Percentiles rank a stretch among this genome's conserved stretches.
These are phyloP conservation scores for Cryphonectria carpinicola DNA, from an alignment of 2,329 filamentous ascomycete genomes.

Conservation along the genomic window DNA sequence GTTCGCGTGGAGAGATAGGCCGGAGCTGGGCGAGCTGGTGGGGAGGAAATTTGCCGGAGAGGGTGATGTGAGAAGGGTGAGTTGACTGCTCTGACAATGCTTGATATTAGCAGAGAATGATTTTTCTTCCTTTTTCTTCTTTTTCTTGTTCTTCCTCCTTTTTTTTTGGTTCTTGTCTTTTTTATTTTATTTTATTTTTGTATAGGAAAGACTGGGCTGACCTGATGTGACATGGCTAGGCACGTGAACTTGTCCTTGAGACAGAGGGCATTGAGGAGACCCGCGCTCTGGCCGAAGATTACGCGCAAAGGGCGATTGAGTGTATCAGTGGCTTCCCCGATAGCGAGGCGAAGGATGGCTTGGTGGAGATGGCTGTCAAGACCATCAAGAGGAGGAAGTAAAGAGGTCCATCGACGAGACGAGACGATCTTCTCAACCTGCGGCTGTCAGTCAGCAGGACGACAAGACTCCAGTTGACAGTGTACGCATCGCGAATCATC, in stretches of 20 bases:
- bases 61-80: constrained; percentile 83
- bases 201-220: constrained; percentile 20
- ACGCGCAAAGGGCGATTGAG: constrained; percentile 82
- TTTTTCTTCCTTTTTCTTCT: no score
- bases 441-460: background rate
- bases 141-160: no score
- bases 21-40: constrained; percentile 83
- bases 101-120: background rate
- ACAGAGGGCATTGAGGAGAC: constrained; percentile 93
- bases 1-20: constrained; percentile 92
- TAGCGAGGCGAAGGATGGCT: constrained; percentile 90
- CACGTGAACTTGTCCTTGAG: constrained; percentile 79
- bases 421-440: background rate
- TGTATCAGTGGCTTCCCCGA: constrained; percentile 86
- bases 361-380: constrained; percentile 93
- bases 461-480: background rate
- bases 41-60: constrained; percentile 85
- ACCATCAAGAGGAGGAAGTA: constrained; percentile 88
- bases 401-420: background rate
- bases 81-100: constrained; percentile 36
- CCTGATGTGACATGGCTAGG: constrained; percentile 55
- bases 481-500: background rate
- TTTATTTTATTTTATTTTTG: no score
- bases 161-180: background rate
- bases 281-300: constrained; percentile 85